Base-by-base conservation (phyloP, 140 eudicot genomes). In the Ambrosia hybrid region DNA sequence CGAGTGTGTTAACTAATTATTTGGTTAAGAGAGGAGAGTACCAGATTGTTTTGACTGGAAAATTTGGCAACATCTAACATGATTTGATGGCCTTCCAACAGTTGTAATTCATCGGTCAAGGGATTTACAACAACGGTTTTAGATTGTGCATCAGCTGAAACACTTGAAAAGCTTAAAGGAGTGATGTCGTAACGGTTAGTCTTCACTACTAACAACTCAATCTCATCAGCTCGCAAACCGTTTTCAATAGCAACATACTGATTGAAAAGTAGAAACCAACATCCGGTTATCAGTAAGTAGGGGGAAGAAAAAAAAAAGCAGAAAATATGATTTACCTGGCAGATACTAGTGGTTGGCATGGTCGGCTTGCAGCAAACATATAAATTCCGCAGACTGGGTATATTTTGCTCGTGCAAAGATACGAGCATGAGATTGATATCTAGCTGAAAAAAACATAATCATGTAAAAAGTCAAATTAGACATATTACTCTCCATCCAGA, bases 211-310 rank as follows among this genome's bases (percentile, higher is more conserved):
- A 90, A 63, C 37, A 92, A 83, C 79, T 92, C 95, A 14, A 92
- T 67, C 74, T 87, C 89, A 0, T 78, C 77, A 12, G 86, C 92
- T 81, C 68, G 77, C 74, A 79, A 66, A 66, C 82, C 76, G 14
- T 80, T 87, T 71, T 78, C 81, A 62, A 26, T 15, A 26, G 96
- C 87, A 69, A 89, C 85, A 81, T 83, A 75, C 96, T 92, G 88
- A 82, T 71, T 4, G 62, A 15, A 58, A 58, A 71, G 34, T 30
- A 30, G 16, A 52, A 64, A 77, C 66, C 51, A 73, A 55, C 38
- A 68, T 67, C 62, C 57, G 73, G 59, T 33, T 74, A 70, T 45
- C 37, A 64, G 7, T 48, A 38, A n/a, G 9, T 5, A 4, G 5
- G 37, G 45, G 51, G 51, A n/a, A 15, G 33, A 65, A 41, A 58